Evolutionary conservation across 2,329 filamentous ascomycete genomes (phyloP).

Genomic region (Amauroascus verrucosus): DNA sequence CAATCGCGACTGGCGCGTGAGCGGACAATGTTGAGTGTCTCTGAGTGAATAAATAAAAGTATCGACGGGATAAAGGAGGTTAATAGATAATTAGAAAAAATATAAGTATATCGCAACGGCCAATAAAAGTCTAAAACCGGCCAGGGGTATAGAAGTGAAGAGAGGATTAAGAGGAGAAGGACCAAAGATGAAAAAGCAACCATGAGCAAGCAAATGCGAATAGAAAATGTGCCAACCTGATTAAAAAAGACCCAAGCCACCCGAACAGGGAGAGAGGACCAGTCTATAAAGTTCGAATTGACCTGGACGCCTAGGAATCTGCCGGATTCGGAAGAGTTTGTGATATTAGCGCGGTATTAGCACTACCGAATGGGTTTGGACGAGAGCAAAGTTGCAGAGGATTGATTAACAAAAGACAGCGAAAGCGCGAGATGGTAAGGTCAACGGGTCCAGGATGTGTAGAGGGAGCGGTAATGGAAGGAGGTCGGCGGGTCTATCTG

Average conservation of each 20-base stretch:
- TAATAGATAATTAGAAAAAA: constrained; percentile 4
- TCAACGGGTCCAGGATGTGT: background rate
- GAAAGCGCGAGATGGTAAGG: background rate
- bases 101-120: constrained; percentile 2
- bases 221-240: constrained; percentile 2
- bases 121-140: background rate
- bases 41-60: constrained; percentile 1
- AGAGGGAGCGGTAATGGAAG: background rate
- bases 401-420: background rate
- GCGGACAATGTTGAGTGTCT: background rate
- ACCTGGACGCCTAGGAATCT: constrained; percentile 7
- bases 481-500: constrained; percentile 21
- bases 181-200: background rate
- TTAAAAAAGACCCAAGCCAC: constrained; percentile 1
- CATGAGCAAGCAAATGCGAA: constrained; percentile 1
- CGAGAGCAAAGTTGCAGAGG: background rate
- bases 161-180: background rate
- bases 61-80: background rate
- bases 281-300: constrained; percentile 8
- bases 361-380: background rate
- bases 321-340: background rate
- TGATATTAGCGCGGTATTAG: background rate
- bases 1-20: constrained; percentile 4
- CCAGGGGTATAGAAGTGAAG: constrained; percentile 12
- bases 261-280: constrained; percentile 2